Base-by-base conservation (phyloP, 2,329 filamentous ascomycete genomes). In the Penicillium sp. region DNA sequence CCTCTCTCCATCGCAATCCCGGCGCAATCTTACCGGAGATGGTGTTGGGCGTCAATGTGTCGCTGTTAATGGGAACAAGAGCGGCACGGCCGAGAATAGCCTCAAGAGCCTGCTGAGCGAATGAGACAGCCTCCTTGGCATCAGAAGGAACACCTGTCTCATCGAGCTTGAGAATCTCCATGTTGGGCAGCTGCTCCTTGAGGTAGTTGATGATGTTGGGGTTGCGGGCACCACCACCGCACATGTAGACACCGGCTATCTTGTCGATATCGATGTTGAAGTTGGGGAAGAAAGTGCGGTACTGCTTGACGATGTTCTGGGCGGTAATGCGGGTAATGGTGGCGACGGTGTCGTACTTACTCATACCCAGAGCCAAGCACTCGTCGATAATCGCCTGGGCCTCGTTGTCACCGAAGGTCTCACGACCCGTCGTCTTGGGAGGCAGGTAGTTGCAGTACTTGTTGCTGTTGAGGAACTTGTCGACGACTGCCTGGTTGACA, bases 91-190 rank as follows among this genome's bases (percentile, higher is more conserved):
- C 83, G 0, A 84, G 78, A 27, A 86, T 69, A 2, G 83, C 81
- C 68, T 86, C 83, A 77, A 87, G 82, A 4, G 79, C 84, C 71
- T 85, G 82, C 79, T 82, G 84, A 4, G 85, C 83, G 67, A 86
- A 86, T 4, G 80, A 83, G 54, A 84, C 75, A 9, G 83, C 82
- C 68, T 87, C 84, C 69, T 86, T 87, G 11, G 84, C 83, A 44
- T 79, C 81, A 1, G 74, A 81, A 0, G 82, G 81, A 50, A 87
- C 78, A 6, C 83, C 83, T 2, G 82, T 82, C 53, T 82, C 82
- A 60, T 86, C 82, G 14, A 87, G 74, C 76, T 82, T 82, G 58
- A 78, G 73, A 52, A 87, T 82, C 55, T 74, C 77, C 10, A 78
- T 78, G 37, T 76, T 71, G 13, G 79, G 83, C 62, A 79, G 82